Conservation (phyloP, 164 flowering plant species). For the Cinnamomum micranthum region DNA sequence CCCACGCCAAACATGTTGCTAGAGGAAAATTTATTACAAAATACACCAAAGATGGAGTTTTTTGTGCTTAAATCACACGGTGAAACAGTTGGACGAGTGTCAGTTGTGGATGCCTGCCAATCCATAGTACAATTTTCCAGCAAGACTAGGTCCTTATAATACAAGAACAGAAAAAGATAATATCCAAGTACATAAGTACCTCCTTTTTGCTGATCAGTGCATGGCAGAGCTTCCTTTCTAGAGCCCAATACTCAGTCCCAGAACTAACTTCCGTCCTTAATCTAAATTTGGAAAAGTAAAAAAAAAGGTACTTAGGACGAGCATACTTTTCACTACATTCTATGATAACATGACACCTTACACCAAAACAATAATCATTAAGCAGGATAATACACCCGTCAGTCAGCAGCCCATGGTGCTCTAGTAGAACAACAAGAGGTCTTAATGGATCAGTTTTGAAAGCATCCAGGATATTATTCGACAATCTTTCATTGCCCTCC, state of each 20-base stretch:
- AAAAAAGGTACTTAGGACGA: slow-evolving; percentile 1
- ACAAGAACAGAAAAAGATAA: slow-evolving; percentile 3
- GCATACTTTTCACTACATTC: neutral
- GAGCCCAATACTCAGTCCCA: slow-evolving; percentile 87
- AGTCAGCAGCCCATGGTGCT: slow-evolving; percentile 54
- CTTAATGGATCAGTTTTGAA: slow-evolving; percentile 51
- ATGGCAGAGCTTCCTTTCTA: slow-evolving; percentile 82
- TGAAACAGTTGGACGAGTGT: no score
- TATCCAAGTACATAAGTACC: slow-evolving; percentile 29
- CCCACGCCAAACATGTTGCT: no score
- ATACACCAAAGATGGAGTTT: no score
- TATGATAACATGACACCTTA: neutral
- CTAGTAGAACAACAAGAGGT: slow-evolving; percentile 50
- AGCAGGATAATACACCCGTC: slow-evolving; percentile 39
- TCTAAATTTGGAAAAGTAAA: slow-evolving; percentile 29
- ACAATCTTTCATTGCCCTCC: slow-evolving; percentile 23
- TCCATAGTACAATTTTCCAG: no score
- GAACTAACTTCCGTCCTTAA: slow-evolving; percentile 53
- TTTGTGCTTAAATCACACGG: no score
- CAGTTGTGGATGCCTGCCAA: no score
- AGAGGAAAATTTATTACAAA: no score
- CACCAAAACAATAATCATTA: neutral
- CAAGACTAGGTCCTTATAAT: no score
- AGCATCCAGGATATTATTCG: slow-evolving; percentile 10
- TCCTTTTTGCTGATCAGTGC: slow-evolving; percentile 38